Evolutionary conservation across 2,329 filamentous ascomycete species (phyloP).

Genomic region (Arthrobotrys musiformis): DNA sequence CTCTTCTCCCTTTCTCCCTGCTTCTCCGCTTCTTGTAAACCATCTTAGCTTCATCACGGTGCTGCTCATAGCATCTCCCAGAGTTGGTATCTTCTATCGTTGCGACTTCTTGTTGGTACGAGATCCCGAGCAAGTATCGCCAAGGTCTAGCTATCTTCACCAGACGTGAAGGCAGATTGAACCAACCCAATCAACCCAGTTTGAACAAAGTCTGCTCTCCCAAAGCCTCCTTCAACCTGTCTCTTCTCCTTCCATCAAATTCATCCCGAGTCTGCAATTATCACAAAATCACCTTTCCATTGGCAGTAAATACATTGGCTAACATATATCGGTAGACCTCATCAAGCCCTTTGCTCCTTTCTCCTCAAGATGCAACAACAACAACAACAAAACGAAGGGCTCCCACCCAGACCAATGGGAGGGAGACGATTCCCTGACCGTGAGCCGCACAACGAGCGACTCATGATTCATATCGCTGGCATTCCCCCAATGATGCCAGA

Average conservation of each 20-base stretch:
- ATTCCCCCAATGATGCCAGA: conserved; percentile 55
- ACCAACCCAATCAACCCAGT: background rate
- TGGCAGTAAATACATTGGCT: background rate
- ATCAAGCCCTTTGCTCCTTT: background rate
- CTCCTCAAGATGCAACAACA: conserved; percentile 40
- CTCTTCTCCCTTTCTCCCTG: background rate
- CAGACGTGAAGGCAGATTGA: background rate
- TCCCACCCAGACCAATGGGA: conserved; percentile 23
- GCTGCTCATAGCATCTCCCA: background rate
- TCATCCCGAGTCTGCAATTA: background rate
- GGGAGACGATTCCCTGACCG: conserved; percentile 21
- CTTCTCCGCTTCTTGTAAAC: background rate
- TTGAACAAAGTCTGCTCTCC: background rate
- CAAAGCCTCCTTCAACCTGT: background rate
- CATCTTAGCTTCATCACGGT: conserved; percentile 7
- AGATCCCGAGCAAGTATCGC: conserved; percentile 13
- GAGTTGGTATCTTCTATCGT: conserved; percentile 1
- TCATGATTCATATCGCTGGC: conserved; percentile 34
- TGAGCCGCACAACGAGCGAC: conserved; percentile 40
- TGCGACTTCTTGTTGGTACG: background rate
- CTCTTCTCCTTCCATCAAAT: background rate
- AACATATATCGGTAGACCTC: background rate
- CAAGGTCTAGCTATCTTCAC: background rate
- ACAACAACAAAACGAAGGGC: conserved; percentile 12
- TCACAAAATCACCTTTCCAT: background rate